Evolutionary conservation across 164 flowering plant genomes (phyloP).

Genomic region (Platanus orientalis): DNA sequence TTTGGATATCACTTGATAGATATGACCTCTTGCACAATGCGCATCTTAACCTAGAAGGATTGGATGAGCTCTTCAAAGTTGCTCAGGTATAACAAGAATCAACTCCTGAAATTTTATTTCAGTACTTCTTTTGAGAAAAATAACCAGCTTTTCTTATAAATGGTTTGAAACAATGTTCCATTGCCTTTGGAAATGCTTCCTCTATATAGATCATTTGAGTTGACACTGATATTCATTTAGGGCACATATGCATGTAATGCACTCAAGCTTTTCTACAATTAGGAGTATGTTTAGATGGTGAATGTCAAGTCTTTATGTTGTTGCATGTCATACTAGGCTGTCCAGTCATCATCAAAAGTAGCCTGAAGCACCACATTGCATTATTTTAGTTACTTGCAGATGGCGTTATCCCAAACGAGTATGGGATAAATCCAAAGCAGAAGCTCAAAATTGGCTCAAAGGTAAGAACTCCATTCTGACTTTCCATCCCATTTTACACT

Average conservation of each 20-base stretch:
- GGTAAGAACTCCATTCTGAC: slow-evolving; percentile 34
- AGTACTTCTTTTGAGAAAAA: neutral
- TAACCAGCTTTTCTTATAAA: too few relatives aligned
- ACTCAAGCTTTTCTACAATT: too few relatives aligned
- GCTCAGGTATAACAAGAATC: slow-evolving; percentile 64
- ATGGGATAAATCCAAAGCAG: slow-evolving; percentile 92
- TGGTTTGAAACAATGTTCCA: neutral
- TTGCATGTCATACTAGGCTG: neutral
- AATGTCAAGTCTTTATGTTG: neutral
- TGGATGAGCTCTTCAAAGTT: slow-evolving; percentile 92
- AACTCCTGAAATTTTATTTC: neutral
- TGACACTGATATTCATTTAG: neutral
- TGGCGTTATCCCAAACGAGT: slow-evolving; percentile 98
- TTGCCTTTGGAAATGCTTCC: neutral
- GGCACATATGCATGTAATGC: neutral
- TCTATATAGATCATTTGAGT: neutral
- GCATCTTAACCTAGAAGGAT: slow-evolving; percentile 83
- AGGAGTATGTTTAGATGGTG: neutral
- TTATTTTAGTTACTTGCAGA: slow-evolving; percentile 87
- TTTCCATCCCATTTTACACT: neutral
- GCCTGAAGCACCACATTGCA: slow-evolving; percentile 5
- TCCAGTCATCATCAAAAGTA: neutral
- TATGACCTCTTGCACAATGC: slow-evolving; percentile 97
- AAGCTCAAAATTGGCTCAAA: slow-evolving; percentile 95
- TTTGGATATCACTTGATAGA: slow-evolving; percentile 35